A percentile compares a stretch with the other conserved stretches of the same genome.
phyloP scores from a whole-genome alignment of 163 green algal genomes.

The Trebouxia gelatinosa region DNA sequence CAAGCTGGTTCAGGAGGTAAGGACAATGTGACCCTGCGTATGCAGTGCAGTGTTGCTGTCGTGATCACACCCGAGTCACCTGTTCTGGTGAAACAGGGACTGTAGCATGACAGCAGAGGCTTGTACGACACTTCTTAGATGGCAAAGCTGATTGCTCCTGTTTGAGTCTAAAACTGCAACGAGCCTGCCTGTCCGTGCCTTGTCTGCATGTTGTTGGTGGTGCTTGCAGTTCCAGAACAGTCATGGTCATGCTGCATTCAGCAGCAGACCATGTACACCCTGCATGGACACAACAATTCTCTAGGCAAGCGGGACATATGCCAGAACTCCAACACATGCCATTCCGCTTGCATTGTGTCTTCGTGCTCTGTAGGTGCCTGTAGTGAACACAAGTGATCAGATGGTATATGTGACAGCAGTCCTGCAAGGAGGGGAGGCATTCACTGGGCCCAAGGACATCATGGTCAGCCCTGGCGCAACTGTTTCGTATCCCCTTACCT shows the following conservation, averaged over 20 bases:
- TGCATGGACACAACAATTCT: no score
- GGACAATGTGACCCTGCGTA: background rate
- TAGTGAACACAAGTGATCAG: constrained; percentile 40
- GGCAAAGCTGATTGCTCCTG: no score
- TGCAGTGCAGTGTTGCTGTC: no score
- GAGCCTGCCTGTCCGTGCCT: background rate
- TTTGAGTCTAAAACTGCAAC: background rate
- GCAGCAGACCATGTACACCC: background rate
- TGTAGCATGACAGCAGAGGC: no score
- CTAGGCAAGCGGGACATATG: no score
- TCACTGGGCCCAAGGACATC: constrained; percentile 53
- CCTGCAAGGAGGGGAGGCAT: constrained; percentile 39
- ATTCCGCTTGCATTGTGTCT: no score
- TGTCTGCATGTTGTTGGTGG: background rate
- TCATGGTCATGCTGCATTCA: background rate
- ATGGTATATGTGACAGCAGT: background rate
- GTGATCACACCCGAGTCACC: no score
- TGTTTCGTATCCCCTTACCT: constrained; percentile 62
- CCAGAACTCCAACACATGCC: no score
- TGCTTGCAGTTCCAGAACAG: no score
- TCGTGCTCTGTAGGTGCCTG: constrained; percentile 23
- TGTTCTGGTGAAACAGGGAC: no score
- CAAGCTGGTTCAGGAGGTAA: constrained; percentile 26
- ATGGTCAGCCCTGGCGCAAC: constrained; percentile 51
- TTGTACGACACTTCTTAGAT: no score